Percentiles rank a stretch among this genome's conserved stretches.
phyloP scores from a whole-genome alignment of 352 stramenopile species.

The Phytophthora pisi region DNA sequence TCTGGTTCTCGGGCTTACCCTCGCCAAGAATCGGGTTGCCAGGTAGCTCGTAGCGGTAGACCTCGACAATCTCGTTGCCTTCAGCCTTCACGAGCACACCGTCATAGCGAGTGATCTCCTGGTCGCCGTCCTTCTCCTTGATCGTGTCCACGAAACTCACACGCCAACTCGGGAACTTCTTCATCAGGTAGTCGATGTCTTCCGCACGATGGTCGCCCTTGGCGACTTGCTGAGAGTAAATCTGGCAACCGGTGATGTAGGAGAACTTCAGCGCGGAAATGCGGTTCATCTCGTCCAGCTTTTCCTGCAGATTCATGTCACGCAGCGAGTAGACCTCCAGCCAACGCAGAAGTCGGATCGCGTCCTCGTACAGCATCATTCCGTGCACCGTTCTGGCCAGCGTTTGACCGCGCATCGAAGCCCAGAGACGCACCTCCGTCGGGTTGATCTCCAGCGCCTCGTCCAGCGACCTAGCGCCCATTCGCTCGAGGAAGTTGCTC shows the following conservation, averaged over 20 bases:
- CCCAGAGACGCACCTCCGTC: constrained; percentile 84
- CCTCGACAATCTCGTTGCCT: constrained; percentile 81
- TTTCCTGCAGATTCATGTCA: constrained; percentile 68
- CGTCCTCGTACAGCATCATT: constrained; percentile 92
- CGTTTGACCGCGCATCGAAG: constrained; percentile 84
- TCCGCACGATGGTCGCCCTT: constrained; percentile 83
- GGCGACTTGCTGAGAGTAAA: constrained; percentile 83
- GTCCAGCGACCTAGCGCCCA: constrained; percentile 71
- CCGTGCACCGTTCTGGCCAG: constrained; percentile 86
- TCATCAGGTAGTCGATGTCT: constrained; percentile 90
- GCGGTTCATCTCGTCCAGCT: constrained; percentile 83
- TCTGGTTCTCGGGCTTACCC: constrained; percentile 90
- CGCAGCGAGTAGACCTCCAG: constrained; percentile 76
- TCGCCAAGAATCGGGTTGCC: constrained; percentile 90
- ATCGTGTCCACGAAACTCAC: constrained; percentile 89
- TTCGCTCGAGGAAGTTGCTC: constrained; percentile 88
- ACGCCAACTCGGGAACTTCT: constrained; percentile 88
- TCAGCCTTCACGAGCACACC: constrained; percentile 86
- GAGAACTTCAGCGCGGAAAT: constrained; percentile 89
- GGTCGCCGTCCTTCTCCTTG: constrained; percentile 43
- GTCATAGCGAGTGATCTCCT: constrained; percentile 56
- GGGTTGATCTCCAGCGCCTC: constrained; percentile 70
- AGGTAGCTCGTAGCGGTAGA: constrained; percentile 88
- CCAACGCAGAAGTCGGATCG: constrained; percentile 84
- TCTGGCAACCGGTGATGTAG: constrained; percentile 90